Base-by-base conservation (phyloP, 331 rosid species). In the Malus hybrid region DNA sequence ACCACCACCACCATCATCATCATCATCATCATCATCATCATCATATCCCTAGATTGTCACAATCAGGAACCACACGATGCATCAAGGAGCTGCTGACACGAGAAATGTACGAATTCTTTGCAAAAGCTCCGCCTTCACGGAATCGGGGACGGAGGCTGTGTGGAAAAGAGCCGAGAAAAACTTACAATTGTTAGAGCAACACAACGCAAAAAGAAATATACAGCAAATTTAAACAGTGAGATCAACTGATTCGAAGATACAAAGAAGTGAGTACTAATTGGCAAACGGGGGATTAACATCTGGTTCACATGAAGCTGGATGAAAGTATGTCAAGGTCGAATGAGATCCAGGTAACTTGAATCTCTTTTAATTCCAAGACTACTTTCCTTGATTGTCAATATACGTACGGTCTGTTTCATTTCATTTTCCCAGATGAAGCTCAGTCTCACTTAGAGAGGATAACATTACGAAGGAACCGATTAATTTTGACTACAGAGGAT, bases 71-170 rank as follows among this genome's bases (percentile, higher is more conserved):
- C 72, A 48, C 20, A 63, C 19, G 12, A 15, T 18, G 32, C 48
- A 67, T 84, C 83, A 90, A 55, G 82, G 84, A 50, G 93, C 84
- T 24, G 90, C 88, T 1, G 96, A 81, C 65, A 84, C 83, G 28
- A 91, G 93, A 78, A 88, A 87, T 3, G 89, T 48, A 42, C 82
- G 89, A 77, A 91, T 91, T 77, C 86, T 86, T 77, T 91, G 91
- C 88, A 89, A 79, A 61, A 91, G 84, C 81, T 91, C 97, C 0
- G 97, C 90, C 81, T 91, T 91, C 46, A 89, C 18, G 14, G 96
- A 85, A 84, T 89, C 96, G 1, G 97, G 97, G 76, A 91, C 66
- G 9, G 96, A 89, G 56, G 96, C 97, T 91, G 93, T 84, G 52
- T 67, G 58, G 39, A 13, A 63, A 55, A 75, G 19, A 14, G 24